A percentile compares a stretch with the other conserved stretches of the same genome.
Conservation (phyloP, 768 basidiomycete species). For the Lentinula edodes region DNA sequence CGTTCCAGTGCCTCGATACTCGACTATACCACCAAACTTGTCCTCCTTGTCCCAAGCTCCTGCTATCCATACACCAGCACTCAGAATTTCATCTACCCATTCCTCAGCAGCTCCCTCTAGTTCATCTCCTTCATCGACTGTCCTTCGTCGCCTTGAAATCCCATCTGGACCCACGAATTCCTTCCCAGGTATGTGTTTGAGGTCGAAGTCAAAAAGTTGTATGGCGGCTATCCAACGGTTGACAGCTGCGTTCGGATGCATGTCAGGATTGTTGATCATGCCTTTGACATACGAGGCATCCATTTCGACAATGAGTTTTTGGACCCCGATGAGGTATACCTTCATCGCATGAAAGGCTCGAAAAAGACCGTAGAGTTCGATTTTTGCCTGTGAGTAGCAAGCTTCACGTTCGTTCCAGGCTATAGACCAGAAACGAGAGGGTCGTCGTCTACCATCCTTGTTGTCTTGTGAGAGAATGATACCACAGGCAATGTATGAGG, state of each 20-base stretch:
- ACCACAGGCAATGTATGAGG: conserved; percentile 16
- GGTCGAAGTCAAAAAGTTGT: conserved; percentile 18
- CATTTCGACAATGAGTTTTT: not conserved
- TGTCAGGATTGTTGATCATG: not conserved
- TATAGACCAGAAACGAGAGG: not conserved
- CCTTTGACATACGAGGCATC: too few relatives aligned
- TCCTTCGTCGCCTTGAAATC: too few relatives aligned
- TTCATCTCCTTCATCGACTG: too few relatives aligned
- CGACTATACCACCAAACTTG: not conserved
- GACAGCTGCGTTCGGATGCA: not conserved
- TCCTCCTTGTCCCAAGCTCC: not conserved
- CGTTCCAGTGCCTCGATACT: not conserved
- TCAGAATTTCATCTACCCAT: not conserved
- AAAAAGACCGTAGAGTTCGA: conserved; percentile 19
- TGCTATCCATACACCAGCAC: not conserved
- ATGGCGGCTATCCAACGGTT: not conserved
- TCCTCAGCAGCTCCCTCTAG: not conserved
- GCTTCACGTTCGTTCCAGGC: conserved; percentile 15
- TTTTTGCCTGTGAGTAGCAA: conserved; percentile 19
- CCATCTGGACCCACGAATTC: too few relatives aligned
- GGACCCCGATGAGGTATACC: not conserved
- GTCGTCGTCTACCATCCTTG: not conserved
- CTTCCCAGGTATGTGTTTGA: conserved; percentile 26
- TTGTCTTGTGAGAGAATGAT: not conserved
- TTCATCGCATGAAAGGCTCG: conserved; percentile 26